Evolutionary conservation across 2,329 filamentous ascomycete species (phyloP).

Genomic region (Nemania diffusa): DNA sequence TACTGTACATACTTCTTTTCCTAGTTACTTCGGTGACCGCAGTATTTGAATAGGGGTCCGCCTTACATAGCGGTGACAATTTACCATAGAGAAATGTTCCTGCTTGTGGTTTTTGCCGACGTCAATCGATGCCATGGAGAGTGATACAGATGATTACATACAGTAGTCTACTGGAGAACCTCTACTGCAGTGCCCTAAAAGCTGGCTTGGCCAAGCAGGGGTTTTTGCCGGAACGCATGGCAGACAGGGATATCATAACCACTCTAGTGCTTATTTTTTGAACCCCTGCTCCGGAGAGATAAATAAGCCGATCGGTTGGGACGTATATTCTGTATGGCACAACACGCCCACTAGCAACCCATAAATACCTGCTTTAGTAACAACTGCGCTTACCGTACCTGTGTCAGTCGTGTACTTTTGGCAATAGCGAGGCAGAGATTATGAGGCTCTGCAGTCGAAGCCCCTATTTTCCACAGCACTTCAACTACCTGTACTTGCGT

Average conservation of each 20-base stretch:
- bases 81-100: conserved; percentile 11
- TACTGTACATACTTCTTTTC: background rate
- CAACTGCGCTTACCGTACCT: background rate
- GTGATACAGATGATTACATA: conserved; percentile 8
- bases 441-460: conserved; percentile 39
- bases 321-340: background rate
- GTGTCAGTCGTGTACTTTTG: conserved; percentile 16
- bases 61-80: background rate
- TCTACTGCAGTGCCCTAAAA: conserved; percentile 26
- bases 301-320: conserved; percentile 42
- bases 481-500: background rate
- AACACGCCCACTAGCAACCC: too few relatives aligned
- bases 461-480: conserved; percentile 42
- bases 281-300: conserved; percentile 45
- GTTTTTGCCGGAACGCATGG: conserved; percentile 39
- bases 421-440: conserved; percentile 11
- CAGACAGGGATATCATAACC: conserved; percentile 35
- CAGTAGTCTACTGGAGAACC: conserved; percentile 7
- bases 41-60: background rate
- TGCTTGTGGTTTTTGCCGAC: background rate
- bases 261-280: conserved; percentile 45
- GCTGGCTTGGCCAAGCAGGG: conserved; percentile 28
- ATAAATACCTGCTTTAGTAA: conserved; percentile 8
- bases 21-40: conserved; percentile 26
- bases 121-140: background rate